phyloP scores from a whole-genome alignment of 2,329 filamentous ascomycete species.

The Teratosphaeria nubilosa region DNA sequence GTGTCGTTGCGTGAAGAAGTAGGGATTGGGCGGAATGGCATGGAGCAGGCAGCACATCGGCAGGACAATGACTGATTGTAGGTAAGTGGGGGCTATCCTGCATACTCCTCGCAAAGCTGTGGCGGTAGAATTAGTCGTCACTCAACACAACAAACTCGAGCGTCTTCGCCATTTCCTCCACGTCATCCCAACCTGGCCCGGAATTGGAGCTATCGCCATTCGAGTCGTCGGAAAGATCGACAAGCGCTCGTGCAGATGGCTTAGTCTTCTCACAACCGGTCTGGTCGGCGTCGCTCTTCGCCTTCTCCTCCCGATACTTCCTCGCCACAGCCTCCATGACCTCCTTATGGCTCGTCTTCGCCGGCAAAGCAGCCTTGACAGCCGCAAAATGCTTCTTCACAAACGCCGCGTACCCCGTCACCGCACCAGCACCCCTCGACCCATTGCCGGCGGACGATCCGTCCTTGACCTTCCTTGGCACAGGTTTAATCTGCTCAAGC shows the following conservation, averaged over 20 bases:
- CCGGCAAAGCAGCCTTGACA: conserved; percentile 48
- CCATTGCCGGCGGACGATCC: background rate
- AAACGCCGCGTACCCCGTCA: conserved; percentile 45
- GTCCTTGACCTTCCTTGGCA: conserved; percentile 41
- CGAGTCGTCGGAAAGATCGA: background rate
- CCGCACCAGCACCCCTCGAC: conserved; percentile 19
- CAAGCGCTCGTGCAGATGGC: background rate
- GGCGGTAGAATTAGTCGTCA: background rate
- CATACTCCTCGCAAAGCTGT: background rate
- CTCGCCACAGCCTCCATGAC: conserved; percentile 59
- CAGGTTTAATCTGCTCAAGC: conserved; percentile 70
- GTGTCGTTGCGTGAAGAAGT: too few species aligned
- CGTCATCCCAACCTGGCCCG: background rate
- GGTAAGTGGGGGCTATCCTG: too few species aligned
- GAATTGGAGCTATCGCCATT: background rate
- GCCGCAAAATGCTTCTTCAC: conserved; percentile 59
- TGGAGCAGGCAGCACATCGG: too few species aligned
- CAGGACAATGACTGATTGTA: too few species aligned
- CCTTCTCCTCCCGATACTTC: conserved; percentile 48
- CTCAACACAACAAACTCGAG: background rate
- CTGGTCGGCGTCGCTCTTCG: background rate
- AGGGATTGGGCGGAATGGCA: too few species aligned
- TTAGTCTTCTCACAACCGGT: background rate
- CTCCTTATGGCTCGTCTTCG: conserved; percentile 49
- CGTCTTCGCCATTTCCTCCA: background rate